These are phyloP conservation scores for Salix brachista DNA, from an alignment of 345 rosid species.

Conservation along the genomic window DNA sequence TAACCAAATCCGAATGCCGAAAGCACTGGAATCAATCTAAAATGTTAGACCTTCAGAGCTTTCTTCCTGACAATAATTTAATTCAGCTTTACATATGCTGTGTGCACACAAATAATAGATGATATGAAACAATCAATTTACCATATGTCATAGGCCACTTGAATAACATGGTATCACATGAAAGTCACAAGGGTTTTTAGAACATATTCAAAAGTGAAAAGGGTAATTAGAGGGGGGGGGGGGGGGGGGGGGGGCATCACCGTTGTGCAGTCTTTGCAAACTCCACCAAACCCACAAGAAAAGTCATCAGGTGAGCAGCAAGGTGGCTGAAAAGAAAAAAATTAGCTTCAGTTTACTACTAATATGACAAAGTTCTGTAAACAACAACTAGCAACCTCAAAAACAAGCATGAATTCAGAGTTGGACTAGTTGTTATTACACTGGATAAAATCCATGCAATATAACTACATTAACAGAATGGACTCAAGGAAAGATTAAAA, in stretches of 20 bases:
- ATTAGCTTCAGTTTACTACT: conserved; percentile 5
- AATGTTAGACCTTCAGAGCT: conserved; percentile 21
- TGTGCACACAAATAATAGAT: neutral
- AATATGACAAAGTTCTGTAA: conserved; percentile 1
- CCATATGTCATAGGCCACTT: neutral
- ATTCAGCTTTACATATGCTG: neutral
- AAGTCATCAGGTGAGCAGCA: conserved; percentile 76
- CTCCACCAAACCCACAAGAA: conserved; percentile 61
- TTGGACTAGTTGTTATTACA: neutral
- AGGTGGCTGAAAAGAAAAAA: conserved; percentile 56
- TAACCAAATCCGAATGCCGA: conserved; percentile 48
- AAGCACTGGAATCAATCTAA: conserved; percentile 36
- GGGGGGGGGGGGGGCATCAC: conserved; percentile 51
- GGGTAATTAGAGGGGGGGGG: too few relatives aligned
- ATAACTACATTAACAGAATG: neutral
- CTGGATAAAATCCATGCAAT: neutral
- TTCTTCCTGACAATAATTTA: neutral
- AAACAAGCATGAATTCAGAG: neutral
- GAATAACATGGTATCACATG: neutral
- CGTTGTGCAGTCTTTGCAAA: conserved; percentile 95
- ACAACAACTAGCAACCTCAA: neutral
- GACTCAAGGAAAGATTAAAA: neutral
- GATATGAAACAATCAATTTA: neutral
- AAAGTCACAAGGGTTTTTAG: too few relatives aligned
- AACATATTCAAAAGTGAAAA: neutral